Conservation (phyloP, 2,329 filamentous ascomycete genomes). For the Beauveria sp. region DNA sequence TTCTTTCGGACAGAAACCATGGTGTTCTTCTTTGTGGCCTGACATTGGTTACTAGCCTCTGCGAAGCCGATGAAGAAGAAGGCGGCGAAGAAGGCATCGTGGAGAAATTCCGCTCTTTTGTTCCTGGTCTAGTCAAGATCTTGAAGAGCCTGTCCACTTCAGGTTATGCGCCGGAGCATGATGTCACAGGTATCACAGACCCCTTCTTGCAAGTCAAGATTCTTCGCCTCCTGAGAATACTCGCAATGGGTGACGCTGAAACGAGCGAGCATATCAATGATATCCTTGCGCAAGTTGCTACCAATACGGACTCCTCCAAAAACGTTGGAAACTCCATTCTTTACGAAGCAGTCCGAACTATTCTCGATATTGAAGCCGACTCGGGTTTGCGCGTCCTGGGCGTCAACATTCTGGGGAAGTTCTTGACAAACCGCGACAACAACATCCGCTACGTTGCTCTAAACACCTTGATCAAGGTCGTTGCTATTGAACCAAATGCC, state of each 20-base stretch:
- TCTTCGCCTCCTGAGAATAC: constrained; percentile 72
- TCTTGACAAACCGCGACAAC: constrained; percentile 96
- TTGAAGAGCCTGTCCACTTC: constrained; percentile 89
- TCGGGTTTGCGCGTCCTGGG: constrained; percentile 88
- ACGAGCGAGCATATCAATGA: constrained; percentile 98
- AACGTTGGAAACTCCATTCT: constrained; percentile 98
- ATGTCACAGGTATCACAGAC: constrained; percentile 96
- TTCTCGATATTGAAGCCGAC: constrained; percentile 96
- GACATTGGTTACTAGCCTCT: constrained; percentile 84
- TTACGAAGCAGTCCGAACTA: constrained; percentile 94
- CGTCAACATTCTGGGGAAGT: constrained; percentile 97
- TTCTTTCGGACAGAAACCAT: constrained; percentile 90
- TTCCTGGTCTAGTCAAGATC: constrained; percentile 79
- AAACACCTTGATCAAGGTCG: constrained; percentile 96
- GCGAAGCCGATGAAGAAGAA: constrained; percentile 89
- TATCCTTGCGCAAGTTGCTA: constrained; percentile 93
- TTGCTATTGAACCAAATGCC: constrained; percentile 94
- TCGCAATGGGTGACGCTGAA: constrained; percentile 77
- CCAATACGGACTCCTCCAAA: constrained; percentile 95
- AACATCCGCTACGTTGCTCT: constrained; percentile 98
- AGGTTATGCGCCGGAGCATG: constrained; percentile 94
- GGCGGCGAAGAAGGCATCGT: constrained; percentile 84
- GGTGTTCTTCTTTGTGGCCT: constrained; percentile 89
- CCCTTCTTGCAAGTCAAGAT: constrained; percentile 98
- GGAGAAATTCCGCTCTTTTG: constrained; percentile 82